These are phyloP conservation scores for Microdochium bolleyi DNA, from an alignment of 2,329 filamentous ascomycete genomes.

Conservation along the genomic window DNA sequence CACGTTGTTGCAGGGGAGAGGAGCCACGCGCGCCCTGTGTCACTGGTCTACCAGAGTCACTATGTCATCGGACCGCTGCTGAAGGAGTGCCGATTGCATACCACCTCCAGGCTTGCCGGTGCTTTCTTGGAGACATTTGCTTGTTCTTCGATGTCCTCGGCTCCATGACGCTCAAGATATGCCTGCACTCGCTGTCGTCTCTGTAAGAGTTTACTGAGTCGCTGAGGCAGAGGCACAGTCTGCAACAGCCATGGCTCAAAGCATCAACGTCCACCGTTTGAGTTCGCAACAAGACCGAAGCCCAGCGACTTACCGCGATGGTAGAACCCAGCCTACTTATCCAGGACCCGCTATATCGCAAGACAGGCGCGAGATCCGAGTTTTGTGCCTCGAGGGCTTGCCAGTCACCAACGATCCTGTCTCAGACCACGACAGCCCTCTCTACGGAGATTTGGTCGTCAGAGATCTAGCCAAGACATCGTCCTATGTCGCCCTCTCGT, in stretches of 20 bases:
- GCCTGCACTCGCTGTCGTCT: too few species aligned
- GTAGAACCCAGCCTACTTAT: not conserved
- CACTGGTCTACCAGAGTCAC: too few species aligned
- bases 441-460: not conserved
- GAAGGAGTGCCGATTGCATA: too few species aligned
- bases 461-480: not conserved
- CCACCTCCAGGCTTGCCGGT: too few species aligned
- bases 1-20: too few species aligned
- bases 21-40: too few species aligned
- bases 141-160: too few species aligned
- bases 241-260: not conserved
- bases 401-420: not conserved
- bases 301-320: not conserved
- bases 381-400: not conserved
- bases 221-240: too few species aligned
- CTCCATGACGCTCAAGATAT: too few species aligned
- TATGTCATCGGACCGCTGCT: too few species aligned
- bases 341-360: not conserved
- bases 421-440: not conserved
- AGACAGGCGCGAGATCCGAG: not conserved
- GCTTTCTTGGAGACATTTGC: too few species aligned
- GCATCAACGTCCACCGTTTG: not conserved
- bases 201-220: too few species aligned
- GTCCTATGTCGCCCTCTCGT: not conserved
- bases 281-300: not conserved